Base-by-base conservation (phyloP, 371 early-diverging fungal species). In the Parasitella parasitica region DNA sequence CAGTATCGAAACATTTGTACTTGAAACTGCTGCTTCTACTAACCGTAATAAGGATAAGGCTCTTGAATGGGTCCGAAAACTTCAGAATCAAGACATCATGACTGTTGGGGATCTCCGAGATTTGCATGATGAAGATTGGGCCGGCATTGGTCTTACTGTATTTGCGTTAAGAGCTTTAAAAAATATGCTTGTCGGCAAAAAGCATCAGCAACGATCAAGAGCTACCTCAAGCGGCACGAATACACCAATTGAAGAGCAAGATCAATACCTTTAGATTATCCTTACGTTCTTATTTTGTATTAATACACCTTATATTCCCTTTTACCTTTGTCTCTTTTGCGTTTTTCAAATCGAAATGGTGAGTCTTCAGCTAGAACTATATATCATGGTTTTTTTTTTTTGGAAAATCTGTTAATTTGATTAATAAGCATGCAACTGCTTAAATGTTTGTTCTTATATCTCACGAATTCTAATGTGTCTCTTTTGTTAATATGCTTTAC, bases 111-210 rank as follows among this genome's bases (percentile, higher is more conserved):
- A 93, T 63, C 70, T 93, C 24, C 80, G 89, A 13, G 90, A 89
- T 53, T 67, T 93, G 41, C 86, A 87, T 43, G 91, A 91, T 46
- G 88, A 89, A 50, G 93, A 93, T 66, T 93, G 93, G 93, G 78
- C 82, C 28, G 85, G 83, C 1, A 78, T 88, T 52, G 90, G 89
- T 7, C 72, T 96, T 58, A 94, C 95, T 1, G 94, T 96, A 5
- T 95, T 94, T 84, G 93, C 95, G 6, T 72, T 85, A 15, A 85
- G 97, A 52, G 91, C 93, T 2, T 75, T 95, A 53, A 92, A 93
- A 73, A 92, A 92, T 65, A 86, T 85, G 64, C 72, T 91, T 11
- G 76, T 82, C 64, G 91, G 91, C 27, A 86, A 76, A 57, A 67
- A 72, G 36, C 67, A 73, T 63, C 63, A 59, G 7, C 60, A 55